Evolutionary conservation across 2,329 filamentous ascomycete genomes (phyloP), one percentile per base, ranked within the genome.

Genomic region (Paramyrothecium roridum): DNA sequence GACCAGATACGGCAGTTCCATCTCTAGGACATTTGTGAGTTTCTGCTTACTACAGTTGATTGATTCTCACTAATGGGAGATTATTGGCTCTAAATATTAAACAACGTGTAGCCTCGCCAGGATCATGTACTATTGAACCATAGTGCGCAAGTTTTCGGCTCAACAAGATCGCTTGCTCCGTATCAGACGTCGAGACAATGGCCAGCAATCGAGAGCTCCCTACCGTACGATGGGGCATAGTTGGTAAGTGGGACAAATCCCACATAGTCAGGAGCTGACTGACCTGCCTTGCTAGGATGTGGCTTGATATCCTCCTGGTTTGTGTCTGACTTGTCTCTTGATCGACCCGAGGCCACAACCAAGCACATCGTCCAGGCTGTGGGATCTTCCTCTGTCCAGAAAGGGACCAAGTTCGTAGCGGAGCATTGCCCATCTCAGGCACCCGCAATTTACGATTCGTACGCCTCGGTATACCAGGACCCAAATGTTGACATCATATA

Each of bases 401-500:
- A 45, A 45, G 40, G 40, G 16, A 53, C 66, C 26, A 64, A 62
- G 2, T 80, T 79, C 57, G 71, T 68, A 16, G 58, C 64, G 11
- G 72, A 71, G 56, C 60, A 70, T 54, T 58, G 65, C 48, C 60
- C 62, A 2, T 57, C 60, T 34, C 52, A 59, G 20, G 52, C 54
- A 7, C 73, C 74, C 3, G 58, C 63, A 10, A 54, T 76, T 21
- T 76, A 77, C 45, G 70, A 66, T 4, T 71, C 63, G 48, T 78
- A 79, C 52, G 60, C 65, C 3, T 66, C 73, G 33, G 65, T 76
- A 11, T 77, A 76, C 57, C 59, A 61, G 21, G 74, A 78, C 56
- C 65, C 71, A 0, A 55, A 70, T 8, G 75, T 79, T 26, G 76
- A 79, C 56, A 71, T 76, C 20, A 63, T 79, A 46, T 78, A 79